Evolutionary conservation across 1,284 basidiomycete species (phyloP).

Genomic region (Microstroma glucosiphilum): DNA sequence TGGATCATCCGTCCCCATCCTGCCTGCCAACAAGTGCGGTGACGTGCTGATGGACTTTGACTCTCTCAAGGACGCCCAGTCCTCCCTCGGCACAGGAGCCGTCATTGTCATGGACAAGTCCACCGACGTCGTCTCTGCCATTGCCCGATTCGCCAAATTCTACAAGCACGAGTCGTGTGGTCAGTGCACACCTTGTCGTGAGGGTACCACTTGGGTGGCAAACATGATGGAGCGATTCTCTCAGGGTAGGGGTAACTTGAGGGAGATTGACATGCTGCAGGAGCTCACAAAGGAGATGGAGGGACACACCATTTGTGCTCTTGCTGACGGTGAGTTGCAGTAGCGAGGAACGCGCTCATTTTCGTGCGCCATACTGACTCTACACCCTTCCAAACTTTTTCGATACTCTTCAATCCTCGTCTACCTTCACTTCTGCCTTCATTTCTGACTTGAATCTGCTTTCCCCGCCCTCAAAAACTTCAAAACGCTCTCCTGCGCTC

Average conservation of each 20-base stretch:
- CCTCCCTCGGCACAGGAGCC: slow-evolving; percentile 91
- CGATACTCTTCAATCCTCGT: too few species aligned
- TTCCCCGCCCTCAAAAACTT: too few species aligned
- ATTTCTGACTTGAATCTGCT: too few species aligned
- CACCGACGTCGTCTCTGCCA: slow-evolving; percentile 76
- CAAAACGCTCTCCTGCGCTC: too few species aligned
- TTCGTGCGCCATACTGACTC: too few species aligned
- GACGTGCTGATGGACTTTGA: slow-evolving; percentile 81
- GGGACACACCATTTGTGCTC: slow-evolving; percentile 76
- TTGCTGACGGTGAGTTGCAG: slow-evolving; percentile 68
- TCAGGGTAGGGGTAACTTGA: slow-evolving; percentile 77
- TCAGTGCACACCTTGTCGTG: slow-evolving; percentile 93
- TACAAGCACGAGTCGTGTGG: slow-evolving; percentile 94
- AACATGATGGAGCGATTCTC: slow-evolving; percentile 58
- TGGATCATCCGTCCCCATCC: slow-evolving; percentile 88
- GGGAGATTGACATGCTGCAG: slow-evolving; percentile 84
- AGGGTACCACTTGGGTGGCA: slow-evolving; percentile 59
- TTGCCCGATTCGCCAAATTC: slow-evolving; percentile 73
- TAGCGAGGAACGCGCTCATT: too few species aligned
- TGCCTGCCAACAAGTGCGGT: slow-evolving; percentile 61
- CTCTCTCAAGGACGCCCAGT: slow-evolving; percentile 88
- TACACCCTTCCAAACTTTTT: too few species aligned
- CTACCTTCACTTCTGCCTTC: too few species aligned
- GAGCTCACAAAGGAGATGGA: slow-evolving; percentile 75
- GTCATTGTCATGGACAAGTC: slow-evolving; percentile 99